Evolutionary conservation across 108 stramenopile genomes (phyloP).

Genomic region (Skeletonema tropicum): DNA sequence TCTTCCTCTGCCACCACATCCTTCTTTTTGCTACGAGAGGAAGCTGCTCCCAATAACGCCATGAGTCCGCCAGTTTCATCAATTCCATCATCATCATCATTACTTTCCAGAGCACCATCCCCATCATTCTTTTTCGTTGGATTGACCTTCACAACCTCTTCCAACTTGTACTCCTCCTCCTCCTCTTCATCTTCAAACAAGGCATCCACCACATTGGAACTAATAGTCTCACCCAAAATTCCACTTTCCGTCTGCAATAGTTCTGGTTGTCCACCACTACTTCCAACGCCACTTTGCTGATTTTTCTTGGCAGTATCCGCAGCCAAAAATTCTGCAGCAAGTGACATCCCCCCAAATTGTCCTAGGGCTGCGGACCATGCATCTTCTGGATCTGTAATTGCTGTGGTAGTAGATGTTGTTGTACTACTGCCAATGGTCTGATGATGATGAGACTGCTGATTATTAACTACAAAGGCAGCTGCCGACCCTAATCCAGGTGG

Average conservation of each 20-base stretch:
- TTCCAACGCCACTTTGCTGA: too few species aligned
- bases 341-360: constrained; percentile 68
- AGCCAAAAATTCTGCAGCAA: constrained; percentile 77
- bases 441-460: constrained; percentile 15
- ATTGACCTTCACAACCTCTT: constrained; percentile 3
- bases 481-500: constrained; percentile 54
- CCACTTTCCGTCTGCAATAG: constrained; percentile 2
- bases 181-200: constrained; percentile 47
- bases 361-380: constrained; percentile 78
- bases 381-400: constrained; percentile 41
- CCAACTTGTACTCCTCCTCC: constrained; percentile 43
- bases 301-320: constrained; percentile 77
- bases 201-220: constrained; percentile 23
- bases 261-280: neutral
- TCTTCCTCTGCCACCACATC: too few species aligned
- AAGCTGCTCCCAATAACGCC: constrained; percentile 31
- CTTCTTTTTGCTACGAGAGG: neutral
- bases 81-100: constrained; percentile 3
- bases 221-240: neutral
- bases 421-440: constrained; percentile 9
- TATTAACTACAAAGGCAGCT: constrained; percentile 70
- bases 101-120: neutral
- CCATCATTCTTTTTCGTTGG: neutral
- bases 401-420: neutral
- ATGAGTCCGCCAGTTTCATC: constrained; percentile 20